A percentile compares a stretch with the other conserved stretches of the same genome.
phyloP scores from a whole-genome alignment of 345 rosid genomes.

The Pseudoturritis turrita region DNA sequence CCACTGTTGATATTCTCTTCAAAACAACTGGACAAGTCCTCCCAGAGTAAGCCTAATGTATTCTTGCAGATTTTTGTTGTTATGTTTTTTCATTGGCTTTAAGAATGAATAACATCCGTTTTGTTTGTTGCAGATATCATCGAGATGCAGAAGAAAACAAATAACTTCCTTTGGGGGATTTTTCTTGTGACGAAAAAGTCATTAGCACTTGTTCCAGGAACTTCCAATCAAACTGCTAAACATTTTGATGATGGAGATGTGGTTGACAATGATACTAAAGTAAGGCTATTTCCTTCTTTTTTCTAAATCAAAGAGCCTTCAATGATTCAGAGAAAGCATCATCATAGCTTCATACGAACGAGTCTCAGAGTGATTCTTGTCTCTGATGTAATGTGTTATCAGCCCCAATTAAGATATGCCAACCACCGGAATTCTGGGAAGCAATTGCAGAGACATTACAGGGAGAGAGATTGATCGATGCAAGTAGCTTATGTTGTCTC shows the following conservation, averaged over 20 bases:
- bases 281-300: not conserved
- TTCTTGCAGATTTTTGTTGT: not conserved
- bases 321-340: not conserved
- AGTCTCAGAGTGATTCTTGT: not conserved
- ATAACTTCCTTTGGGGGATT: constrained; percentile 27
- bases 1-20: constrained; percentile 70
- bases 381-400: constrained; percentile 4
- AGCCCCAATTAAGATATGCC: not conserved
- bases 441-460: constrained; percentile 1
- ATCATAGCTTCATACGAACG: not conserved
- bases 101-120: not conserved
- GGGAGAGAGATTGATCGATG: not conserved
- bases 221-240: constrained; percentile 8
- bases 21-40: constrained; percentile 41
- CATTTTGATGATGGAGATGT: constrained; percentile 16
- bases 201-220: constrained; percentile 22
- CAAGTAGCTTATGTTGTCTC: not conserved
- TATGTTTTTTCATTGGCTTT: not conserved
- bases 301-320: not conserved
- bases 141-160: constrained; percentile 27
- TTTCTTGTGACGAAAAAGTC: constrained; percentile 15
- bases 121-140: constrained; percentile 12
- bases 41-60: constrained; percentile 40
- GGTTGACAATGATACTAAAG: constrained; percentile 1
- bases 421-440: constrained; percentile 1